These are phyloP conservation scores for Plasmodium reichenowi DNA, from an alignment of 169 alveolate genomes.

Conservation along the genomic window DNA sequence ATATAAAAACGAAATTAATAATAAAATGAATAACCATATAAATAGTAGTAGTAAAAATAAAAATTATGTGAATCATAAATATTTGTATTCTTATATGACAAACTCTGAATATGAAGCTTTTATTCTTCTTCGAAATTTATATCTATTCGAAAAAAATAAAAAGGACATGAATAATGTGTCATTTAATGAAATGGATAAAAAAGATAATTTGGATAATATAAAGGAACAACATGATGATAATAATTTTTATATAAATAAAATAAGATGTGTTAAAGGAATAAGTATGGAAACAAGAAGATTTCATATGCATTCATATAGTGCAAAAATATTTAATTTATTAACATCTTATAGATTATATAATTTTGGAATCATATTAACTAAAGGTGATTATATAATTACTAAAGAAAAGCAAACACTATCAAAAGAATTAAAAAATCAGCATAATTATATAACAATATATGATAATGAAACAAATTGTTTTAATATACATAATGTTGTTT, in stretches of 20 bases:
- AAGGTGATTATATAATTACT: slow-evolving; percentile 62
- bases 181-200: background rate
- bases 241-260: slow-evolving; percentile 66
- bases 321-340: slow-evolving; percentile 71
- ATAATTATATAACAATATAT: slow-evolving; percentile 45
- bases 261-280: slow-evolving; percentile 63
- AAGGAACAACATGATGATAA: slow-evolving; percentile 4
- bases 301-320: slow-evolving; percentile 76
- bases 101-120: slow-evolving; percentile 77
- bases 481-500: slow-evolving; percentile 66
- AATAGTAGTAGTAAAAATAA: slow-evolving; percentile 2
- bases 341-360: slow-evolving; percentile 72
- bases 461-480: background rate
- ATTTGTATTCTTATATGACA: slow-evolving; percentile 62
- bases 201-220: background rate
- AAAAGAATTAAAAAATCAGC: slow-evolving; percentile 47
- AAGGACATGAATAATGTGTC: slow-evolving; percentile 15
- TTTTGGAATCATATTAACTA: slow-evolving; percentile 26
- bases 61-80: slow-evolving; percentile 2
- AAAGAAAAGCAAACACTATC: slow-evolving; percentile 34
- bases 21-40: background rate
- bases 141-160: slow-evolving; percentile 40
- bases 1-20: too few relatives aligned
- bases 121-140: slow-evolving; percentile 65
- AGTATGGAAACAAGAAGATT: slow-evolving; percentile 75